phyloP scores from a whole-genome alignment of 768 basidiomycete genomes.

The Russula ochroleuca region DNA sequence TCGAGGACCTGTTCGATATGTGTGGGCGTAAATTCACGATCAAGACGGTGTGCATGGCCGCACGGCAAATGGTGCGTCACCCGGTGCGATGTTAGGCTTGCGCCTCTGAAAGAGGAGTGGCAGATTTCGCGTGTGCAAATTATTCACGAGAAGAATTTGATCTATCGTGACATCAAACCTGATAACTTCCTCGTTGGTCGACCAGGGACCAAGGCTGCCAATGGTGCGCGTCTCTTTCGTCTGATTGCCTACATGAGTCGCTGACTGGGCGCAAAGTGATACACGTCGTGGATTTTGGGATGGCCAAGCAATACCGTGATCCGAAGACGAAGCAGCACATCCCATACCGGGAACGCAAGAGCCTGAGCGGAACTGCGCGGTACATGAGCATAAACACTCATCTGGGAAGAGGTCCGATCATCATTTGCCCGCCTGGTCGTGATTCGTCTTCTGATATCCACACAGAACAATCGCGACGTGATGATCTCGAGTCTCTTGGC shows the following conservation, averaged over 20 bases:
- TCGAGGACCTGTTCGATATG: constrained; percentile 99
- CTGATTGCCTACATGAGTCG: background rate
- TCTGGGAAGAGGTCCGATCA: constrained; percentile 76
- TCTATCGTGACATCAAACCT: constrained; percentile 99
- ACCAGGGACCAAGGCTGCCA: constrained; percentile 84
- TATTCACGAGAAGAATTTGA: constrained; percentile 99
- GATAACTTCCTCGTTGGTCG: constrained; percentile 98
- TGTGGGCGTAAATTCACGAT: constrained; percentile 95
- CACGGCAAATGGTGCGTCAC: constrained; percentile 82
- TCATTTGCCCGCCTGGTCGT: constrained; percentile 8
- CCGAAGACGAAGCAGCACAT: constrained; percentile 99
- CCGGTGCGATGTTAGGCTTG: background rate
- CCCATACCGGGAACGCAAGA: constrained; percentile 97
- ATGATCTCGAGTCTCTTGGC: constrained; percentile 97
- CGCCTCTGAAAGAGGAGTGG: background rate
- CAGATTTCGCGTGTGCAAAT: constrained; percentile 94
- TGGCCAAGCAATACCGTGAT: constrained; percentile 99
- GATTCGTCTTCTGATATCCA: constrained; percentile 12
- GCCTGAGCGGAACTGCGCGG: constrained; percentile 91
- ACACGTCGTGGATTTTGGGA: constrained; percentile 97
- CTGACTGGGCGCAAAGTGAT: constrained; percentile 47
- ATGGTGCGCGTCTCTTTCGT: constrained; percentile 47
- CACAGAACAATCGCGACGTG: constrained; percentile 87
- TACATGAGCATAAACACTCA: constrained; percentile 99
- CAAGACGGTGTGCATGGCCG: constrained; percentile 99